Base-by-base conservation (phyloP, 495 filamentous ascomycete species). In the Lineolata rhizophorae region DNA sequence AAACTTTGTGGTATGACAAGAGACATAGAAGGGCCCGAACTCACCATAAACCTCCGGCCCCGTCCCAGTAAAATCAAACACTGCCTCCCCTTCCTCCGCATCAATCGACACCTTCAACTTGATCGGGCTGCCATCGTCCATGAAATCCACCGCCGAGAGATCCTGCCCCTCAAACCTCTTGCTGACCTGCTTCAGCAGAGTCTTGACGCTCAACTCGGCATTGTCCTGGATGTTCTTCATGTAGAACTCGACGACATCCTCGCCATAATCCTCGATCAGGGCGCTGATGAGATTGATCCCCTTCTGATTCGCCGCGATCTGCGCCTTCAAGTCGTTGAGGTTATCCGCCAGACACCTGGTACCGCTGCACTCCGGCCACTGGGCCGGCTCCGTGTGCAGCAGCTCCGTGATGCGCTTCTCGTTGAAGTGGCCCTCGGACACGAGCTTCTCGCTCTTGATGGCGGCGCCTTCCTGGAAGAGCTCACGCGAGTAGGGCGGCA, bases 211-310 rank as follows among this genome's bases (percentile, higher is more conserved):
- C 2, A 67, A 54, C 47, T 93, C 84, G 13, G 87, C 87, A 35
- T 93, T 95, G 32, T 73, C 68, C 49, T 97, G 87, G 46, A 97
- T 95, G 32, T 67, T 74, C 24, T 68, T 58, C 87, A 97, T 97
- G 55, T 97, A 97, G 51, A 85, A 85, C 44, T 92, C 76, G 3
- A 97, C 87, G 0, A 82, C 82, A 2, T 76, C 65, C 39, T 85
- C 77, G 17, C 82, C 78, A 41, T 95, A 97, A 36, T 95, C 87
- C 14, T 66, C 62, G 38, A 97, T 91, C 1, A 97, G 59, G 0
- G 61, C 57, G 34, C 71, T 70, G 38, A 97, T 97, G 15, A 97
- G 64, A 17, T 70, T 79, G 38, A 97, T 94, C 18, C 87, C 87
- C 35, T 92, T 92, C 42, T 90, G 79, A 51, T 97, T 95, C 12